phyloP scores from a whole-genome alignment of 306 rosid genomes.

The Cucurbita ficifolia region DNA sequence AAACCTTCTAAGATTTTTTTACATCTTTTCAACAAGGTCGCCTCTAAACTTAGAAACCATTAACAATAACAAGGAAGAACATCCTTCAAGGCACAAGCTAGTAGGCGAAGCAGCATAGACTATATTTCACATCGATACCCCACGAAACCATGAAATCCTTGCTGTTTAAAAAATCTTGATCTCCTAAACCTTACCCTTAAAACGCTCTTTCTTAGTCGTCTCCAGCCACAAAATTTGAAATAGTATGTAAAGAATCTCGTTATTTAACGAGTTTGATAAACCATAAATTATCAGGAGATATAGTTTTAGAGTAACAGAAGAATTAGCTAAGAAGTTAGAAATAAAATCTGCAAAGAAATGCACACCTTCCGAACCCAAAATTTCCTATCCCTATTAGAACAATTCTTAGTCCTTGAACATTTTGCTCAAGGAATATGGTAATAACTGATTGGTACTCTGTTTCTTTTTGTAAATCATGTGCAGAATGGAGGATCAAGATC shows the following conservation, averaged over 20 bases:
- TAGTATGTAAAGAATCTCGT: neutral
- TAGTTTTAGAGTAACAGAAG: neutral
- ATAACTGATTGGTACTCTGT: neutral
- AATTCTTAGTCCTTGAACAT: neutral
- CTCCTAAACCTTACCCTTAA: neutral
- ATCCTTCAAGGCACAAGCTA: neutral
- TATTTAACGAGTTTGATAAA: neutral
- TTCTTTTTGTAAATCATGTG: constrained; percentile 6
- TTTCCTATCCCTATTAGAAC: neutral
- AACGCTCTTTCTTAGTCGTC: neutral
- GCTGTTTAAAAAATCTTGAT: neutral
- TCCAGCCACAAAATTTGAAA: neutral
- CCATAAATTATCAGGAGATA: neutral
- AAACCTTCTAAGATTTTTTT: neutral
- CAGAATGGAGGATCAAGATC: constrained; percentile 48
- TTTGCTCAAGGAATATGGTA: neutral
- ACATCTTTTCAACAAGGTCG: neutral
- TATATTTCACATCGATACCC: neutral
- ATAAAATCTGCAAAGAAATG: neutral
- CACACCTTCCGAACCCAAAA: neutral
- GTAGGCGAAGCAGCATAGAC: neutral
- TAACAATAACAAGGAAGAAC: neutral
- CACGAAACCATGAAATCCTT: neutral
- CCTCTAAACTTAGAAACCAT: neutral
- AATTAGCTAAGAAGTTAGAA: neutral